Evolutionary conservation across 83 land plant species (phyloP).

Genomic region (Diphasiastrum complanatum): DNA sequence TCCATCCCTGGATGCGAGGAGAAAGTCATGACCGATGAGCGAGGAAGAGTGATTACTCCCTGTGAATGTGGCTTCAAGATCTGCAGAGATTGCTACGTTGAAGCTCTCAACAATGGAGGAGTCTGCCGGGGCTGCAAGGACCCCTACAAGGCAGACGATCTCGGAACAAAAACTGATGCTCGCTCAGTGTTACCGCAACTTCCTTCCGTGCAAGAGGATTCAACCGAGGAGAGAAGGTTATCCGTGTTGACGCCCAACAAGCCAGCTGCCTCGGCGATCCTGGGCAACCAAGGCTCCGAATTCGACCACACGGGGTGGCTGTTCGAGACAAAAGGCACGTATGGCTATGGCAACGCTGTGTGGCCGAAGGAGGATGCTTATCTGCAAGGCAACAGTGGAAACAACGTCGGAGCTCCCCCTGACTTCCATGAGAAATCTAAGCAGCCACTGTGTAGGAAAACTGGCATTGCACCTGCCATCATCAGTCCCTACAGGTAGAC

Average conservation of each 20-base stretch:
- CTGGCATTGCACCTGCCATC: neutral
- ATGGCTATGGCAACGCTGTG: slow-evolving; percentile 64
- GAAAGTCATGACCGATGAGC: no score
- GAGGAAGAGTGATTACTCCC: neutral
- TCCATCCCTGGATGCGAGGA: no score
- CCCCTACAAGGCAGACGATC: slow-evolving; percentile 50
- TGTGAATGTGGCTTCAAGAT: slow-evolving; percentile 54
- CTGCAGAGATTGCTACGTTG: slow-evolving; percentile 74
- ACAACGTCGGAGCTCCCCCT: neutral
- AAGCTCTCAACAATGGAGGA: slow-evolving; percentile 56
- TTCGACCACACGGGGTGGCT: slow-evolving; percentile 41
- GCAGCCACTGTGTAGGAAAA: neutral
- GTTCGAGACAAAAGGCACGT: slow-evolving; percentile 62
- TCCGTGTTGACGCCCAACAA: slow-evolving; percentile 42
- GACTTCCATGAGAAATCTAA: neutral
- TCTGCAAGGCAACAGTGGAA: no score
- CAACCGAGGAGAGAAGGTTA: slow-evolving; percentile 23
- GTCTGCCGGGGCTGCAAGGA: slow-evolving; percentile 82
- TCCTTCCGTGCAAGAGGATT: neutral
- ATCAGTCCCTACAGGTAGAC: neutral
- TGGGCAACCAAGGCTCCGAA: neutral
- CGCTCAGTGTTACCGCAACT: slow-evolving; percentile 22
- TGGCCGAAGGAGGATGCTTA: slow-evolving; percentile 38
- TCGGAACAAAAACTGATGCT: slow-evolving; percentile 17
- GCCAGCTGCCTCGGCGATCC: slow-evolving; percentile 37